A percentile compares a stretch with the other conserved stretches of the same genome.
These are phyloP conservation scores for Psilocybe subaeruginosa DNA, from an alignment of 768 basidiomycete genomes.

Conservation along the genomic window DNA sequence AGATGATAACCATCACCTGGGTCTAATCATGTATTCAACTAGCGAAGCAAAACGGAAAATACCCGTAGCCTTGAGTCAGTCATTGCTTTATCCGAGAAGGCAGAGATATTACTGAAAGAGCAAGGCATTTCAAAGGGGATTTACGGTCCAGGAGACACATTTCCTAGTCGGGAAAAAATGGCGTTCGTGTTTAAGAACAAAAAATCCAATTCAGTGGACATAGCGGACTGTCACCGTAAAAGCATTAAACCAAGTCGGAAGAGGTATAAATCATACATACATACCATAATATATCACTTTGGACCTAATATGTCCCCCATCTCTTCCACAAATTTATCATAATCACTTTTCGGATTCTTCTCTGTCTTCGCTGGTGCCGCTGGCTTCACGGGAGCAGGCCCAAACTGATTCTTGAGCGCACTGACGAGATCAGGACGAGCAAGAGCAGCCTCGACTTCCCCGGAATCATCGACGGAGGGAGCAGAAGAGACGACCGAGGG, in stretches of 20 bases:
- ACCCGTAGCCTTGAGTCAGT: too few species aligned
- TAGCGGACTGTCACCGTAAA: too few species aligned
- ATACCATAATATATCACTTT: slow-evolving; percentile 12
- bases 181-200: too few species aligned
- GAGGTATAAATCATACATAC: not conserved
- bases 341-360: slow-evolving; percentile 63
- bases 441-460: slow-evolving; percentile 31
- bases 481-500: slow-evolving; percentile 47
- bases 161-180: too few species aligned
- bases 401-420: slow-evolving; percentile 63
- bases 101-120: too few species aligned
- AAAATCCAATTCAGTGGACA: too few species aligned
- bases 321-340: slow-evolving; percentile 76
- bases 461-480: slow-evolving; percentile 27
- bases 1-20: too few species aligned
- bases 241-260: not conserved
- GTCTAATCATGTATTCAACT: too few species aligned
- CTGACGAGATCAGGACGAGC: slow-evolving; percentile 70
- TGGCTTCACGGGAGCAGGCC: slow-evolving; percentile 34
- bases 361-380: slow-evolving; percentile 23
- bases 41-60: too few species aligned
- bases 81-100: too few species aligned
- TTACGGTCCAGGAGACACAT: too few species aligned
- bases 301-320: slow-evolving; percentile 66
- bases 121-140: too few species aligned